Conservation (phyloP, 2,329 filamentous ascomycete genomes). For the Leptographium galeiforme region DNA sequence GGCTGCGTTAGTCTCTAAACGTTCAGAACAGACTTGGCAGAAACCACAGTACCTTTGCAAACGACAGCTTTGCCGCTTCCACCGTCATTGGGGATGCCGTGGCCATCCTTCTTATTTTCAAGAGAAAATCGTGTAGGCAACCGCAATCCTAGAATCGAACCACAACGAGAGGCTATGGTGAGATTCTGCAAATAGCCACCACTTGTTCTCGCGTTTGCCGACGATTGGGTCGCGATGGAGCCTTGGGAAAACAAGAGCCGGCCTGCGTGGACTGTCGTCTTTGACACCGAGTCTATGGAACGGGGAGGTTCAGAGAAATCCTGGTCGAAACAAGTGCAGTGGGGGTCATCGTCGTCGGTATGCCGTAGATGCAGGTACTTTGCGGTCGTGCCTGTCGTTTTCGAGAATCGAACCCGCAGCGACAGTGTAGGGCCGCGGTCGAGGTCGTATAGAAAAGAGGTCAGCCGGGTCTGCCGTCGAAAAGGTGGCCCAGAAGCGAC, state of each 20-base stretch:
- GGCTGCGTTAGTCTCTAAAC: background rate
- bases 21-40: background rate
- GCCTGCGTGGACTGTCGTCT: background rate
- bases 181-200: background rate
- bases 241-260: background rate
- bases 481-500: background rate
- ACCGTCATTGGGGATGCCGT: conserved; percentile 29
- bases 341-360: conserved; percentile 20
- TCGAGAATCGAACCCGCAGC: no score
- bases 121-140: background rate
- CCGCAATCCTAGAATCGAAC: background rate
- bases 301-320: conserved; percentile 32
- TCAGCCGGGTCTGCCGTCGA: background rate
- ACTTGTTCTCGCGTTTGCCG: background rate
- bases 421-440: no score
- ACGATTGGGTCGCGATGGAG: background rate
- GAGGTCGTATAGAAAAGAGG: background rate
- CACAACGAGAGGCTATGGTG: background rate
- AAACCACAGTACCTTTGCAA: conserved; percentile 52
- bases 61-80: conserved; percentile 48
- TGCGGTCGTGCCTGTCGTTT: no score
- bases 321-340: conserved; percentile 30
- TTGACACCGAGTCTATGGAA: conserved; percentile 2
- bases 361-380: background rate
- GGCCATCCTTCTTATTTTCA: conserved; percentile 25